These are phyloP conservation scores for Thymus quinquecostatus DNA, from an alignment of 257 asterid genomes.

Conservation along the genomic window DNA sequence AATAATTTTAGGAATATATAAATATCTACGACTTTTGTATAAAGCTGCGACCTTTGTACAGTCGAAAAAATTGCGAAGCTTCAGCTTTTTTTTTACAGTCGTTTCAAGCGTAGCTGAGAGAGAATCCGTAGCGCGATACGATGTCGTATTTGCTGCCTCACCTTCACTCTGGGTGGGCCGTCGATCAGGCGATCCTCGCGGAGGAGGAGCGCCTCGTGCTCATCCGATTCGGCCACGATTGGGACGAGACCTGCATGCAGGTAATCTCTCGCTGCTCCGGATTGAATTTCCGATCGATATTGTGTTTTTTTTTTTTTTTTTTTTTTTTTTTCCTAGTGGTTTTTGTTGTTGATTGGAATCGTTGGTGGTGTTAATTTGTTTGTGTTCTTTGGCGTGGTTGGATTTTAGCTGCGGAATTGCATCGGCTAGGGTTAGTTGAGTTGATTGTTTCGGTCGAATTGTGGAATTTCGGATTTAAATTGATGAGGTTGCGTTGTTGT, in stretches of 20 bases:
- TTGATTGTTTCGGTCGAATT: slow-evolving; percentile 3
- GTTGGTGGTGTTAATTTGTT: not conserved
- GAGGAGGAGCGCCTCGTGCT: slow-evolving; percentile 96
- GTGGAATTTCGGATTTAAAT: not conserved
- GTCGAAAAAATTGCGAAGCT: not conserved
- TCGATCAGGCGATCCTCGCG: slow-evolving; percentile 90
- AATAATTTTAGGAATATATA: too few relatives aligned
- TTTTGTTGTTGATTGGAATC: not conserved
- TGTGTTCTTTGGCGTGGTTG: not conserved
- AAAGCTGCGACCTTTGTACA: not conserved
- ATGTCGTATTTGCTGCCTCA: slow-evolving; percentile 93
- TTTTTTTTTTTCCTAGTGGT: not conserved
- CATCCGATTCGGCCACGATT: slow-evolving; percentile 93
- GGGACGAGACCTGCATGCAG: slow-evolving; percentile 99
- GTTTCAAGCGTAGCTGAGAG: not conserved
- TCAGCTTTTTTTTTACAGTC: too few relatives aligned
- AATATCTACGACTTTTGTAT: too few relatives aligned
- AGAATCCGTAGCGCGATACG: not conserved
- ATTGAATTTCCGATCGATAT: too few relatives aligned
- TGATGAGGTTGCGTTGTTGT: not conserved
- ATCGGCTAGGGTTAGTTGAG: not conserved
- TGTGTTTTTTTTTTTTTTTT: not conserved
- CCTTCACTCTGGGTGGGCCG: slow-evolving; percentile 97
- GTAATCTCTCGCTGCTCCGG: slow-evolving; percentile 30
- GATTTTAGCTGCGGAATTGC: not conserved